Evolutionary conservation across 108 stramenopile species (phyloP), one percentile per base, ranked within the genome.

Genomic region (Cyclostephanos invisitatus): DNA sequence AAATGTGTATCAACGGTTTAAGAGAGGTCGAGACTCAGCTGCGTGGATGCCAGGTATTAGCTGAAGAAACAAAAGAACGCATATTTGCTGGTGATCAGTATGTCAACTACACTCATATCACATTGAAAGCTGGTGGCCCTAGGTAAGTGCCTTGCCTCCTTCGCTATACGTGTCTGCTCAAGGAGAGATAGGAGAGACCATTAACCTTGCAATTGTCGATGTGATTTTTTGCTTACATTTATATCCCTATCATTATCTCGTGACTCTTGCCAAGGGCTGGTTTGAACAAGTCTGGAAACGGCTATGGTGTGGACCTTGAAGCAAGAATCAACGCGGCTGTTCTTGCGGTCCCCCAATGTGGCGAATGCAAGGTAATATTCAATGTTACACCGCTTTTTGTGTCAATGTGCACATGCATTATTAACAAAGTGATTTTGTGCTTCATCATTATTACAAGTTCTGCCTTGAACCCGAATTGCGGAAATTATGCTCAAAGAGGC

Each of bases 11-110:
- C 14, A 78, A 83, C 42, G 77, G 89, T 5, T 68, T 95, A 61
- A 83, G 90, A 56, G 91, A 92, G 69, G 86, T 91, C 28, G 94
- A 95, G 68, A 90, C 88, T 9, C 94, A 95, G 57, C 70, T 92
- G 12, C 86, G 83, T n/a, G 83, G 86, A 10, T 89, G 88, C 48
- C 76, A 77, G 44, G 48, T 72, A 29, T 59, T 92, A 55, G 94
- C 94, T 0, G 90, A 91, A 50, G 86, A 90, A 67, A 89, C 89
- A 7, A 66, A 76, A 49, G 71, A 86, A 61, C 74, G 75, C 21
- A 95, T 95, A 50, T 64, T 77, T 14, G 63, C 85, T 53, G 94
- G 94, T 24, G 93, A 89, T 65, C 91, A 94, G 73, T 91, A 92
- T 77, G 89, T 93, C 51, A 95, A 95, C 75, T 93, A 88, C 64